Evolutionary conservation across 2,329 filamentous ascomycete species (phyloP), one percentile per base, ranked within the genome.

Genomic region (Alternaria angustiovoidea): DNA sequence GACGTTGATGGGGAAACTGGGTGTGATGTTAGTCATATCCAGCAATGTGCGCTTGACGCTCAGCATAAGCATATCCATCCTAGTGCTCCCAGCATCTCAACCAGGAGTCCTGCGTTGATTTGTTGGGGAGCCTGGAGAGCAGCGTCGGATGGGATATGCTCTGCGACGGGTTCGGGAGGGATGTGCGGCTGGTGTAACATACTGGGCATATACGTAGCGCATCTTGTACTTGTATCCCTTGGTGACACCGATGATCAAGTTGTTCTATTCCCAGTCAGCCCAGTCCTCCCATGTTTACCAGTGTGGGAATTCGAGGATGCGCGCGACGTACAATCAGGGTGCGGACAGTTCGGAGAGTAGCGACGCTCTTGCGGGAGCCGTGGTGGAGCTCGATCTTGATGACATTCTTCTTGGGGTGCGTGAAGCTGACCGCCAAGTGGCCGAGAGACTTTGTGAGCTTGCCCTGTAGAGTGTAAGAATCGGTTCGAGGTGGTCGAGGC

Each of bases 211-310:
- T 85, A 99, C 95, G 87, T 99, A 99, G 80, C 96, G 93, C 94
- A 99, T 98, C 92, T 99, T 99, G 91, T 99, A 99, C 88, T 96
- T 96, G 92, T 91, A 99, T 76, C 95, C 95, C 88, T 94, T 96
- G 83, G 95, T 99, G 74, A 99, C 95, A 84, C 95, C 95, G 78
- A 94, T 90, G 84, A 99, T 92, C 86, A 99, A 83, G 91, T 99
- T 99, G 89, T 96, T 92, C 74, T 76, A 55, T 34, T 54, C 22
- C 60, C 49, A 60, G 67, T 76, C 64, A 75, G 74, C 52, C 65
- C 54, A 36, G 30, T 61, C 44, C 62, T 38, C 43, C 22, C 30
- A 12, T 36, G 38, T 47, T 28, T 51, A n/a, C 42, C 26, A 43
- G 32, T 41, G 30, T 57, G 22, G 53, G 11, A 46, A 16, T 16